phyloP scores from a whole-genome alignment of 495 filamentous ascomycete species.

The Talaromyces borbonicus region DNA sequence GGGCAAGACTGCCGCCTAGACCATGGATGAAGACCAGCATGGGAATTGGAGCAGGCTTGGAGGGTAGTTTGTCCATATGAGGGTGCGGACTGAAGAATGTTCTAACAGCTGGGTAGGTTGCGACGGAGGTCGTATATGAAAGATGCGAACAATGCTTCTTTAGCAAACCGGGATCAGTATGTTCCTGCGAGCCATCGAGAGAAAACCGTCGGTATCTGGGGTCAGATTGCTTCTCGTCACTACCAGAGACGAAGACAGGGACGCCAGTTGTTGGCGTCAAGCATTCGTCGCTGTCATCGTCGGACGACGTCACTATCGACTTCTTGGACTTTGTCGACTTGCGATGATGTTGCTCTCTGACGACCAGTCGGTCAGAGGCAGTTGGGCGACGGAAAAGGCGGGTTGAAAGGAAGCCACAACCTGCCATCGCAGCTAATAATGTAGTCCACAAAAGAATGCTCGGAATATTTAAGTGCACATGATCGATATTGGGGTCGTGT shows the following conservation, averaged over 20 bases:
- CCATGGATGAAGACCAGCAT: constrained; percentile 87
- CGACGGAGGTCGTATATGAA: constrained; percentile 57
- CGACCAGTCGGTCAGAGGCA: constrained; percentile 7
- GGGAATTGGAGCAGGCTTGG: constrained; percentile 61
- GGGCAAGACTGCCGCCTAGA: constrained; percentile 77
- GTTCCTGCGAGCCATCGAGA: constrained; percentile 3
- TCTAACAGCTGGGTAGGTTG: constrained; percentile 67
- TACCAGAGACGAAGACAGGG: background rate
- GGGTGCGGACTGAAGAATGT: constrained; percentile 77
- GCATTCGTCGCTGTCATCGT: constrained; percentile 32
- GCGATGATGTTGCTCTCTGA: constrained; percentile 17
- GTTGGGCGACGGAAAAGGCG: constrained; percentile 24
- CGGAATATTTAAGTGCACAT: constrained; percentile 5
- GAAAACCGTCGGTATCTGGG: constrained; percentile 7
- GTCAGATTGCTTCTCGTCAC: background rate
- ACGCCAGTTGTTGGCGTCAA: background rate
- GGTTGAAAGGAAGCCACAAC: constrained; percentile 28
- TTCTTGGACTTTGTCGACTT: constrained; percentile 24
- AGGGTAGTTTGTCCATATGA: constrained; percentile 67
- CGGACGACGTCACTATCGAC: constrained; percentile 31
- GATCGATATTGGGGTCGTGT: background rate
- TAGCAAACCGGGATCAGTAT: constrained; percentile 65
- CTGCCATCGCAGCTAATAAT: constrained; percentile 30
- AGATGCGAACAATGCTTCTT: constrained; percentile 63
- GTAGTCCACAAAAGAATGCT: constrained; percentile 26